These are phyloP conservation scores for Begonia masoniana DNA, from an alignment of 306 rosid genomes.

Conservation along the genomic window DNA sequence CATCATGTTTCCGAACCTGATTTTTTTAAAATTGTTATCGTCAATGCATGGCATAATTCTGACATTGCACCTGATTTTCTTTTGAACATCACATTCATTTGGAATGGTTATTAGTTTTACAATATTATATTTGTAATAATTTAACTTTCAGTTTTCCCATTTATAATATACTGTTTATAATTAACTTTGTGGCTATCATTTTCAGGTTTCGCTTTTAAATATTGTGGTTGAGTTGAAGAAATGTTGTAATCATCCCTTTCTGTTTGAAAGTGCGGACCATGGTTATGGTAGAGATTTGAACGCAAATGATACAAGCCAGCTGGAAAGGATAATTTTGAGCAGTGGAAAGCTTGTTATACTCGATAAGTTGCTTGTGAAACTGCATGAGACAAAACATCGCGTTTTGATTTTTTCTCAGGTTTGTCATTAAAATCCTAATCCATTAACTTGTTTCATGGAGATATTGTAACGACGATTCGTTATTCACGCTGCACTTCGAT, in stretches of 20 bases:
- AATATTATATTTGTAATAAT: too few species aligned
- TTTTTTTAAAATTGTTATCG: too few species aligned
- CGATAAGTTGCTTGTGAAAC: constrained; percentile 81
- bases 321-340: constrained; percentile 88
- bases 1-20: too few species aligned
- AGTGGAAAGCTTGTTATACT: constrained; percentile 97
- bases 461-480: too few species aligned
- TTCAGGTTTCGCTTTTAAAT: constrained; percentile 92
- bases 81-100: too few species aligned
- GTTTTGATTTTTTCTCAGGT: constrained; percentile 98
- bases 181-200: not conserved
- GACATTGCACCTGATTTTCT: too few species aligned
- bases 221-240: constrained; percentile 97
- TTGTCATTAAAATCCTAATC: constrained; percentile 8
- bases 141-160: too few species aligned
- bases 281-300: constrained; percentile 91
- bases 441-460: too few species aligned
- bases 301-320: constrained; percentile 58
- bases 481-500: too few species aligned
- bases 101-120: too few species aligned
- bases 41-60: too few species aligned
- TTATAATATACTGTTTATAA: not conserved
- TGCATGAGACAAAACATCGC: constrained; percentile 94
- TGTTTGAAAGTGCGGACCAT: constrained; percentile 99
- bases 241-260: constrained; percentile 98